Evolutionary conservation across 495 filamentous ascomycete species (phyloP).

Genomic region (Jackrogersella multiformis): DNA sequence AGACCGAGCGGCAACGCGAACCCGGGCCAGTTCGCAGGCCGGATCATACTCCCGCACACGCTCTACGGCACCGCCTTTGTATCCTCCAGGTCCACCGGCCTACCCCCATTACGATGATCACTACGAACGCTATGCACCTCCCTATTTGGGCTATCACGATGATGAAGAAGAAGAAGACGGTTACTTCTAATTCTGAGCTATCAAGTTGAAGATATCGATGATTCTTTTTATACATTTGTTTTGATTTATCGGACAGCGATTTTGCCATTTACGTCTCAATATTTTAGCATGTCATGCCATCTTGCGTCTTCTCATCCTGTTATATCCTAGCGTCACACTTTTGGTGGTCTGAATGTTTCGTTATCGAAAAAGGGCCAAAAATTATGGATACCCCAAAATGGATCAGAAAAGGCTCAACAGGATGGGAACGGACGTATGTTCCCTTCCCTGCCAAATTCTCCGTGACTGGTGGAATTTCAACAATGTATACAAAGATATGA

Average conservation of each 20-base stretch:
- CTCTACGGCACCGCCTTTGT: constrained; percentile 38
- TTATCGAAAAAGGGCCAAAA: constrained; percentile 14
- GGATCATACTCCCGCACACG: constrained; percentile 52
- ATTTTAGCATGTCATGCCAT: constrained; percentile 25
- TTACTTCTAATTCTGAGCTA: not conserved
- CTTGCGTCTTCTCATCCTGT: constrained; percentile 16
- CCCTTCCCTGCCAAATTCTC: constrained; percentile 15
- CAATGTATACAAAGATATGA: constrained; percentile 42
- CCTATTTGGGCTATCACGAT: constrained; percentile 18
- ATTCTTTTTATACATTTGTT: constrained; percentile 8
- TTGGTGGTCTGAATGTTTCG: constrained; percentile 15
- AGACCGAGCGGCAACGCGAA: constrained; percentile 50
- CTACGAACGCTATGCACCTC: constrained; percentile 23
- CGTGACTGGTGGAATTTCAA: constrained; percentile 29
- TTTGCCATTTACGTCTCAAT: constrained; percentile 29
- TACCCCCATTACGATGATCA: constrained; percentile 26
- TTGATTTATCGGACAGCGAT: constrained; percentile 26
- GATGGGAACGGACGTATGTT: constrained; percentile 23
- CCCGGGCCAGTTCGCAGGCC: constrained; percentile 54
- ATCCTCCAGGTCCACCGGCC: constrained; percentile 32
- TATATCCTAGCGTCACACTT: constrained; percentile 28
- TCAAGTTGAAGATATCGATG: not conserved
- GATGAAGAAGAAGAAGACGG: constrained; percentile 19
- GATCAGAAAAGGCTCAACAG: constrained; percentile 27
- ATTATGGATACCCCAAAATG: constrained; percentile 37